Conservation (phyloP, 306 rosid species). For the Heteromeles arbutifolia region DNA sequence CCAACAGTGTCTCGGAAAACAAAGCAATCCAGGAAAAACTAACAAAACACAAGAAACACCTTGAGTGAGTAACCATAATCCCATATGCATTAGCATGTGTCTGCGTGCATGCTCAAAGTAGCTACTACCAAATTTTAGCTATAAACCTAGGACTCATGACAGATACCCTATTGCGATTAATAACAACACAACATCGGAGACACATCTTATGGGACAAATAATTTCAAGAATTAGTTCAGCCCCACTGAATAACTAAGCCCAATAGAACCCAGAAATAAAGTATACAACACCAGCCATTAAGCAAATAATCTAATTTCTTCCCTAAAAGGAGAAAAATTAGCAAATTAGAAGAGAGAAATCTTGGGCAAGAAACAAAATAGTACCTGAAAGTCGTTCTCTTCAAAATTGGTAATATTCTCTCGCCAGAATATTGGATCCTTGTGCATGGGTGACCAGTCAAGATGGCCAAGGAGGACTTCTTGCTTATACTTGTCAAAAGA, state of each 20-base stretch:
- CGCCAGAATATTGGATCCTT: conserved; percentile 92
- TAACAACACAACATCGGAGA: background rate
- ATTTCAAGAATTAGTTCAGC: background rate
- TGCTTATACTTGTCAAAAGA: conserved; percentile 92
- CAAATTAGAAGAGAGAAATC: conserved; percentile 8
- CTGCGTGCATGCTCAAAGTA: background rate
- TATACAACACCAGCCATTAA: background rate
- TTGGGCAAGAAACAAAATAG: background rate
- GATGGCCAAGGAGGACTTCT: conserved; percentile 91
- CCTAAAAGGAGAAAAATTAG: background rate
- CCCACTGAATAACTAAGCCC: background rate
- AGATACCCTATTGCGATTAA: background rate
- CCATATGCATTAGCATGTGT: background rate
- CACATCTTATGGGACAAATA: background rate
- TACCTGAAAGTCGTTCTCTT: conserved; percentile 98
- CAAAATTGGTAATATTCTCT: conserved; percentile 69
- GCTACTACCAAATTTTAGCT: background rate
- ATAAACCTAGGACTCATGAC: background rate
- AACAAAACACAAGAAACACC: background rate
- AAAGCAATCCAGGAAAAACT: background rate
- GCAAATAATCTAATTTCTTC: background rate
- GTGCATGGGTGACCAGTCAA: conserved; percentile 99
- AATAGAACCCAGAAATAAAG: background rate
- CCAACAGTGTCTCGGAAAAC: background rate
- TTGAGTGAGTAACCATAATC: background rate